Percentiles rank a stretch among this genome's conserved stretches.
Conservation (phyloP, 2,329 filamentous ascomycete genomes). For the Venturia effusa region DNA sequence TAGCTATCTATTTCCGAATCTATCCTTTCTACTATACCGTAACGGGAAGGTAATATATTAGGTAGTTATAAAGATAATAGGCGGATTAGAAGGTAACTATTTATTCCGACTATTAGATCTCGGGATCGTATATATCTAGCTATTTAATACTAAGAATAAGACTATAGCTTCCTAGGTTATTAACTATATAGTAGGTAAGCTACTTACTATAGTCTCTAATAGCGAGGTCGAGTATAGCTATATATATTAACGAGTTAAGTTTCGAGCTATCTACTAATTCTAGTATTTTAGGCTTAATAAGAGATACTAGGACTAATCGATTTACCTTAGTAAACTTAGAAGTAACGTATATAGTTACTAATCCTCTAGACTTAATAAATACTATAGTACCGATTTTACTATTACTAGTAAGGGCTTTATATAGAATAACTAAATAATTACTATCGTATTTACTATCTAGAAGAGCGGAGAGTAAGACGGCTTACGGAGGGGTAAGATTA, state of each 20-base stretch:
- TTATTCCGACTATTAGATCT: not conserved
- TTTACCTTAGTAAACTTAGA: too few species aligned
- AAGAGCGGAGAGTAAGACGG: too few species aligned
- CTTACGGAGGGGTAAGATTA: too few species aligned
- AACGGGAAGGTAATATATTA: not conserved
- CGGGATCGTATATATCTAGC: too few species aligned
- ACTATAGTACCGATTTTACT: too few species aligned
- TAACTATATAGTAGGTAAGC: not conserved
- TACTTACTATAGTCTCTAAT: not conserved
- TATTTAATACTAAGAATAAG: not conserved
- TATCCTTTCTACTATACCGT: not conserved
- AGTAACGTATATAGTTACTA: too few species aligned
- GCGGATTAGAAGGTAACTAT: not conserved
- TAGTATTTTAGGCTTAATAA: not conserved
- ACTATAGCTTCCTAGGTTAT: not conserved
- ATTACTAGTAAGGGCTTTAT: too few species aligned
- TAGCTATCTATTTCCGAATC: not conserved
- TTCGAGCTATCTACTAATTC: not conserved
- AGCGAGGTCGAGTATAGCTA: not conserved
- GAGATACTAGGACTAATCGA: too few species aligned
- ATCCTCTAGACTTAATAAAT: too few species aligned
- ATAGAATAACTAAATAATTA: too few species aligned
- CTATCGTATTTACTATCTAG: too few species aligned
- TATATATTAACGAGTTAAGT: not conserved
- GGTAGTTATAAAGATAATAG: not conserved